Percentiles rank a stretch among this genome's conserved stretches.
These are phyloP conservation scores for Chlamydomonas eustigma DNA, from an alignment of 139 green algal species.

Conservation along the genomic window DNA sequence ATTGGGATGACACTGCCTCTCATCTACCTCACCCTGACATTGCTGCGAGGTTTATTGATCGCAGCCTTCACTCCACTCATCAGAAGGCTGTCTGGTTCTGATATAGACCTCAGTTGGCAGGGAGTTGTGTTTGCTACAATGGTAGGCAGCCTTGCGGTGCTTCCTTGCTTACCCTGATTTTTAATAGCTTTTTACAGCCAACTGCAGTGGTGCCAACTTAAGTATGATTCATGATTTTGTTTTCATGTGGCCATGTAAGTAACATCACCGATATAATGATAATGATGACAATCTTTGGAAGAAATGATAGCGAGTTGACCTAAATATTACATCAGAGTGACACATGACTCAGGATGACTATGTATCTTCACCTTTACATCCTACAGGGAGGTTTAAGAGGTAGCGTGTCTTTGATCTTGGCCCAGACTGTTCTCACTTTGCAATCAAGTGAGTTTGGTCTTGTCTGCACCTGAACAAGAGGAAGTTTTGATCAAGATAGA, in stretches of 20 bases:
- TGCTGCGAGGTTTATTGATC: conserved; percentile 44
- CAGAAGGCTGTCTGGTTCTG: conserved; percentile 1
- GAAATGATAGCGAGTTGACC: too few relatives aligned
- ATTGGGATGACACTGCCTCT: conserved; percentile 34
- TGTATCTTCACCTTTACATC: background rate
- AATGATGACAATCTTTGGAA: too few relatives aligned
- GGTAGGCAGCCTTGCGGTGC: background rate
- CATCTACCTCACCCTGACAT: conserved; percentile 57
- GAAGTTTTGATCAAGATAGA: too few relatives aligned
- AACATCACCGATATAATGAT: too few relatives aligned
- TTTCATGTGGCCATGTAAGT: background rate
- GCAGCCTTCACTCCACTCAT: conserved; percentile 30
- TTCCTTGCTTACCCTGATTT: too few relatives aligned
- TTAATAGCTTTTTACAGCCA: too few relatives aligned
- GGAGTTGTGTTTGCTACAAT: conserved; percentile 64
- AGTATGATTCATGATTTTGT: background rate
- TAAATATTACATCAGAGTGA: too few relatives aligned
- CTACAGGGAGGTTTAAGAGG: background rate
- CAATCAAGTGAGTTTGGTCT: conserved; percentile 8
- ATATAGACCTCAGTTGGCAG: conserved; percentile 23
- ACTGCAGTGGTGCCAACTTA: too few relatives aligned
- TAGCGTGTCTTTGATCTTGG: conserved; percentile 21
- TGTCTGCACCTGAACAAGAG: too few relatives aligned
- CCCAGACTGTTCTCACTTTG: conserved; percentile 23
- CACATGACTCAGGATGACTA: too few relatives aligned